Percentiles rank a stretch among this genome's conserved stretches.
These are phyloP conservation scores for Pichia gijzeniarum DNA, from an alignment of 805 yeast genomes.

Conservation along the genomic window DNA sequence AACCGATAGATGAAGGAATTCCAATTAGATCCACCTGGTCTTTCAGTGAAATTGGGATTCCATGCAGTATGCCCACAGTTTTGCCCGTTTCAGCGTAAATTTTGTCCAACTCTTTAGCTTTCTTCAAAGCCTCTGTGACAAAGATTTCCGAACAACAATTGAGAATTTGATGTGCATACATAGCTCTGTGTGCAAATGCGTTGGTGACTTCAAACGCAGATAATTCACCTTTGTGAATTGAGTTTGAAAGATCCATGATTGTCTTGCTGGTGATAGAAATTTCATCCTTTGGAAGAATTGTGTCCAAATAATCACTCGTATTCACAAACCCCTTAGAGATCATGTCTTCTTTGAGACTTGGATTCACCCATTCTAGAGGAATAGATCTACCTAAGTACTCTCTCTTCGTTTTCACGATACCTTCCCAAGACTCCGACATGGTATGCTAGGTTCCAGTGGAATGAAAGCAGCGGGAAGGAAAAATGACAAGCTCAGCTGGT, in stretches of 20 bases:
- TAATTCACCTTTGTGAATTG: conserved; percentile 27
- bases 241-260: conserved; percentile 3
- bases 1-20: conserved; percentile 43
- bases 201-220: conserved; percentile 40
- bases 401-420: conserved; percentile 11
- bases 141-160: conserved; percentile 40
- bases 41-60: conserved; percentile 45
- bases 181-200: conserved; percentile 55
- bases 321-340: conserved; percentile 32
- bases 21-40: conserved; percentile 44
- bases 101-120: conserved; percentile 51
- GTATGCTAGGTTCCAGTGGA: no score
- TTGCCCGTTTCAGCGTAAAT: conserved; percentile 41
- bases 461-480: no score
- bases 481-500: no score
- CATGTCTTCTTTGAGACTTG: conserved; percentile 29
- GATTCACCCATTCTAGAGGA: conserved; percentile 40
- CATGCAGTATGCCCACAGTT: conserved; percentile 57
- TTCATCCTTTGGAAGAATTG: conserved; percentile 12
- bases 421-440: conserved; percentile 11
- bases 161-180: conserved; percentile 49
- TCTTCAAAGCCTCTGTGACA: conserved; percentile 50
- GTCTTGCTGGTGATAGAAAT: conserved; percentile 8
- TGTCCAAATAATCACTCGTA: conserved; percentile 26
- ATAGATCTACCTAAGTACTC: conserved; percentile 16